Evolutionary conservation across 257 asterid species (phyloP).

Genomic region (Echites panduratus): DNA sequence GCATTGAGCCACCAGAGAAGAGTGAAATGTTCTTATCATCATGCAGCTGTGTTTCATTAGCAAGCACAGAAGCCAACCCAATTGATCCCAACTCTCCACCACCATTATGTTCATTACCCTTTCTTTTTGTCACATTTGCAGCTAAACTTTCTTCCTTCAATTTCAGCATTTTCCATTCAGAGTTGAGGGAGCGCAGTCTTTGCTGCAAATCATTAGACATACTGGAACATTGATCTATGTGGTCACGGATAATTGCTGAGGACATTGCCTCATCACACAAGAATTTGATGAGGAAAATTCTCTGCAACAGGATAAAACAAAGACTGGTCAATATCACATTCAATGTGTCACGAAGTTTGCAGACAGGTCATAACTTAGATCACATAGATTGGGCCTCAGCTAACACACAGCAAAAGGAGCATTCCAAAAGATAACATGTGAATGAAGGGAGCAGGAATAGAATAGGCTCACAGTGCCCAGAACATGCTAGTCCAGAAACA

Average conservation of each 20-base stretch:
- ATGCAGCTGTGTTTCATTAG: slow-evolving; percentile 35
- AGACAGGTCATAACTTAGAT: not conserved
- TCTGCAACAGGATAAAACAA: slow-evolving; percentile 49
- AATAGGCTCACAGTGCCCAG: not conserved
- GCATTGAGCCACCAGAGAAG: slow-evolving; percentile 21
- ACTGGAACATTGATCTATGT: slow-evolving; percentile 60
- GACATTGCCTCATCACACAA: slow-evolving; percentile 72
- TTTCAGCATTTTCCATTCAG: slow-evolving; percentile 57
- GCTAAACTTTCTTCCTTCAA: slow-evolving; percentile 52
- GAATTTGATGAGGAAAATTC: slow-evolving; percentile 76
- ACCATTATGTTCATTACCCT: slow-evolving; percentile 31
- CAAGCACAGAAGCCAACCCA: slow-evolving; percentile 38
- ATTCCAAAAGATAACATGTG: not conserved
- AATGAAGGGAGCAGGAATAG: not conserved
- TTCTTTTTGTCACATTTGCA: slow-evolving; percentile 41
- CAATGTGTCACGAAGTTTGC: slow-evolving; percentile 2
- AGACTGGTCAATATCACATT: slow-evolving; percentile 12
- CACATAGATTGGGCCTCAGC: not conserved
- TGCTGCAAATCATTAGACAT: slow-evolving; percentile 69
- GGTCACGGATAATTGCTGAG: slow-evolving; percentile 66
- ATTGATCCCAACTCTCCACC: slow-evolving; percentile 51
- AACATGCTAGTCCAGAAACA: not conserved
- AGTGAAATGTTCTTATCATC: slow-evolving; percentile 31
- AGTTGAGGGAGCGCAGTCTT: slow-evolving; percentile 54
- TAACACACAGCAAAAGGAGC: not conserved